Conservation (phyloP, 202 grass and related monocot genomes). For the Setaria italica region DNA sequence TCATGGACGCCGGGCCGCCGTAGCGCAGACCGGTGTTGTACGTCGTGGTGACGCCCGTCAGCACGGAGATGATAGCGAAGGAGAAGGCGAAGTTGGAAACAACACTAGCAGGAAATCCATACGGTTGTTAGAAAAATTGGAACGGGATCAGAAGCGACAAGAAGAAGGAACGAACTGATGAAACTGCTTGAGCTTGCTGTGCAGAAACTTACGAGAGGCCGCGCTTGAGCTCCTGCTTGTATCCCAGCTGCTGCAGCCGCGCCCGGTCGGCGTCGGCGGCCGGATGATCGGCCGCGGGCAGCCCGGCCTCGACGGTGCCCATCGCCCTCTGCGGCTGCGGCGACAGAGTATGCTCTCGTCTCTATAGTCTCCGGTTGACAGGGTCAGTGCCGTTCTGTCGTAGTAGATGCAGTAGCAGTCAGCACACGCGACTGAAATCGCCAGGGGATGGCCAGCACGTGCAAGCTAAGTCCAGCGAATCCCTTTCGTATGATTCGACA, state of each 20-base stretch:
- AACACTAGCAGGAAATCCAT: conserved; percentile 22
- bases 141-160: not conserved
- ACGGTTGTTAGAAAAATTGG: too few relatives aligned
- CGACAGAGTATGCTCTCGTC: not conserved
- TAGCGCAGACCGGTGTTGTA: conserved; percentile 82
- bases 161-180: accelerated
- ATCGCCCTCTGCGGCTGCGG: not conserved
- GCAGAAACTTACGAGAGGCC: conserved; percentile 65
- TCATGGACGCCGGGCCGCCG: conserved; percentile 76
- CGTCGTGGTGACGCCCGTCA: conserved; percentile 69
- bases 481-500: not conserved
- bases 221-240: conserved; percentile 97
- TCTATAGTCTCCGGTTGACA: not conserved
- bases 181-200: too few relatives aligned
- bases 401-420: not conserved
- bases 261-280: conserved; percentile 58
- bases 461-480: not conserved
- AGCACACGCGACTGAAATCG: not conserved
- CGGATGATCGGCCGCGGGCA: not conserved
- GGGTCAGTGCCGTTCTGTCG: not conserved
- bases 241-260: conserved; percentile 73
- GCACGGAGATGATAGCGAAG: conserved; percentile 85
- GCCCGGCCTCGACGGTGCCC: conserved; percentile 33
- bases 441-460: not conserved
- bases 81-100: conserved; percentile 90